Percentiles rank a stretch among this genome's conserved stretches.
These are phyloP conservation scores for Amphirosellinia nigrospora DNA, from an alignment of 495 filamentous ascomycete species.

Conservation along the genomic window DNA sequence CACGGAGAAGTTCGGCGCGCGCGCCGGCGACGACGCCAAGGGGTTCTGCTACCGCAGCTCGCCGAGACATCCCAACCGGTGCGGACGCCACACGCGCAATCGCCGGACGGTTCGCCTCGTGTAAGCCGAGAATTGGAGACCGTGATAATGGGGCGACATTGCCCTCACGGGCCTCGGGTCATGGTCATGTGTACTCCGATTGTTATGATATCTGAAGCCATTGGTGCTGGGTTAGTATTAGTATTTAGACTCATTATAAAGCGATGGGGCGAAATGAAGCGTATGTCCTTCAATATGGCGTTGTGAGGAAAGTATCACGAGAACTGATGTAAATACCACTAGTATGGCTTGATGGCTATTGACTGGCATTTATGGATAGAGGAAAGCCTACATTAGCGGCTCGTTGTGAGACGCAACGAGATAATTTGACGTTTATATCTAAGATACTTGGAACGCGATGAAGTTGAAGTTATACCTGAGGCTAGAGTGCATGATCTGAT, in stretches of 20 bases:
- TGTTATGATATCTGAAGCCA: neutral
- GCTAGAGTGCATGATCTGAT: constrained; percentile 13
- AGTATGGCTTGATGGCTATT: neutral
- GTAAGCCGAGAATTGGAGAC: neutral
- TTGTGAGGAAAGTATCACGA: neutral
- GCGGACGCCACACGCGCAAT: constrained; percentile 52
- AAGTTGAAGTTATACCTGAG: neutral
- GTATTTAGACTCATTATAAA: neutral
- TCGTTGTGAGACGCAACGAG: neutral
- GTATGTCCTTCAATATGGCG: constrained; percentile 1
- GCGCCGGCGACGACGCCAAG: constrained; percentile 42
- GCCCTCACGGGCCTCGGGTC: neutral
- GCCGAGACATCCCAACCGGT: constrained; percentile 53
- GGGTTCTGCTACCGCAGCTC: constrained; percentile 56
- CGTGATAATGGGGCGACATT: neutral
- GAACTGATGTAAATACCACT: neutral
- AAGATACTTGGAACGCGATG: neutral
- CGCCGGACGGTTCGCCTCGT: constrained; percentile 35
- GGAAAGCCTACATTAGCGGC: constrained; percentile 7
- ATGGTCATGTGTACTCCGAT: neutral
- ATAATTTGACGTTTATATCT: neutral
- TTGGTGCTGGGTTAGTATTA: neutral
- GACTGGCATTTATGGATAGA: neutral
- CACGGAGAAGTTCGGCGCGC: constrained; percentile 55
- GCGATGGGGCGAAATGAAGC: neutral